Evolutionary conservation across 805 yeast genomes (phyloP), one percentile per base, ranked within the genome.

Genomic region (Metschnikowia santaceciliae): DNA sequence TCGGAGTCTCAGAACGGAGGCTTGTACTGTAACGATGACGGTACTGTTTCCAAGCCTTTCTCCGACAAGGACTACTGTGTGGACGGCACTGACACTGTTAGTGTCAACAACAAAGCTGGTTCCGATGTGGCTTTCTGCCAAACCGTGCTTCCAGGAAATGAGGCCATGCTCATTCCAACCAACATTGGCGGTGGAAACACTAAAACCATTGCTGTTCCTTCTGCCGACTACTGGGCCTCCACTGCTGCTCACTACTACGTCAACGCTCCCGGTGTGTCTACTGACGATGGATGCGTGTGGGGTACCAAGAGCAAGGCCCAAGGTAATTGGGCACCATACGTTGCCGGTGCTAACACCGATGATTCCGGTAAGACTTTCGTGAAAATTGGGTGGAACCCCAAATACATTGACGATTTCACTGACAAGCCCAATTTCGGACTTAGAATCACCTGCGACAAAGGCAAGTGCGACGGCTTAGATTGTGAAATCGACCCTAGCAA

Each of bases 241-340:
- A 88, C 96, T 38, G 89, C 96, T 38, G 85, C 96, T 36, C 96
- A 90, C 67, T 90, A 79, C 74, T 90, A 89, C 68, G 67, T 89
- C 63, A 89, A 89, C 68, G 80, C 90, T 22, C 95, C 96, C 20
- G 96, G 96, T 51, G 84, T 84, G 30, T 80, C 88, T 33, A 77
- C 82, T 26, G 75, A 72, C 8, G 92, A 89, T 39, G 96, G 86
- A 34, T 89, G 96, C 69, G 78, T 79, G 56, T 90, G 97, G 96
- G 96, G 96, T 4, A 69, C 85, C 15, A 75, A 76, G 32, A 68
- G 74, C 45, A 72, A 86, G 53, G 84, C 94, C 15, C 74, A 75
- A 57, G 97, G 97, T 52, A 90, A 90, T 78, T 90, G 96, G 96
- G 71, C 96, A 14, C 96, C 96, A 26, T 90, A 88, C 60, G 96